Conservation (phyloP, 768 basidiomycete genomes). For the Podaxis rugospora region DNA sequence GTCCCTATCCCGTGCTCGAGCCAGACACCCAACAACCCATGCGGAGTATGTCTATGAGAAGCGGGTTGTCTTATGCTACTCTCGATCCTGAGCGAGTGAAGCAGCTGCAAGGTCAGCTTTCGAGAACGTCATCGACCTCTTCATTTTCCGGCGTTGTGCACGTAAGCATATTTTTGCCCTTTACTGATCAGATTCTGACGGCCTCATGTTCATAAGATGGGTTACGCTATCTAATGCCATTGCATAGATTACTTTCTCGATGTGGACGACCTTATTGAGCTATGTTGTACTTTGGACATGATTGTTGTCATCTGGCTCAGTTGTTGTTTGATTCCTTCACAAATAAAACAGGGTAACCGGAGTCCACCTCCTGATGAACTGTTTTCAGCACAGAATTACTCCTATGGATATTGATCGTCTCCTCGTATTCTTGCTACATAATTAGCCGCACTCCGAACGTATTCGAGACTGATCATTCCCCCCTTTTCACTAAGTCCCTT, state of each 20-base stretch:
- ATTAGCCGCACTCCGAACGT: neutral
- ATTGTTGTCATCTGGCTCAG: neutral
- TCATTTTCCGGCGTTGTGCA: neutral
- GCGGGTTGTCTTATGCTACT: slow-evolving; percentile 1
- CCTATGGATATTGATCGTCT: neutral
- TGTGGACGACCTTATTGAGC: neutral
- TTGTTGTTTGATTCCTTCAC: neutral
- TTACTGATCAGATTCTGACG: neutral
- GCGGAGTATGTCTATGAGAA: neutral
- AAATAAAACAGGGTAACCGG: neutral
- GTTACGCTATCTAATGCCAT: neutral
- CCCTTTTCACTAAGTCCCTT: neutral
- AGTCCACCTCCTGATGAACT: no score
- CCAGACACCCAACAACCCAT: neutral
- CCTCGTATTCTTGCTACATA: neutral
- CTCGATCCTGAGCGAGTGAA: neutral
- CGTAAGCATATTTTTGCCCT: neutral
- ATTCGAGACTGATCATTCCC: neutral
- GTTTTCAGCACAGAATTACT: neutral
- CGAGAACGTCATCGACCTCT: neutral
- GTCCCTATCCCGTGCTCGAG: slow-evolving; percentile 3
- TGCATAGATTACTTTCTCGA: neutral
- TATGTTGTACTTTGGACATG: neutral
- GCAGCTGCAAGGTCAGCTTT: neutral
- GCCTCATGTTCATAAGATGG: neutral